phyloP scores from a whole-genome alignment of 805 yeast species.

The Zygosaccharomyces siamensis region DNA sequence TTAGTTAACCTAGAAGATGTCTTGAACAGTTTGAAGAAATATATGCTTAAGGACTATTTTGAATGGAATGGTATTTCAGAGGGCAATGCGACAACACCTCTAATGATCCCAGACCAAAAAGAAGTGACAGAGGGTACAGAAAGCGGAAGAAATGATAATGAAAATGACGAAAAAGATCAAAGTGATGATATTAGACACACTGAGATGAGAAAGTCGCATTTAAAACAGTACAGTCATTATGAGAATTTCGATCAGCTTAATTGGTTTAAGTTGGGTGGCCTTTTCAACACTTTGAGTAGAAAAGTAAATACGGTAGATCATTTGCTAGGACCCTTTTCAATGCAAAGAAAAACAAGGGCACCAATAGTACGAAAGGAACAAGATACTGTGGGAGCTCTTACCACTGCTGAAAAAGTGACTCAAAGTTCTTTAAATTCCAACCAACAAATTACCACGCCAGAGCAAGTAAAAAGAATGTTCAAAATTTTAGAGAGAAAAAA shows the following conservation, averaged over 20 bases:
- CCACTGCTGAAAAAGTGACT: conserved; percentile 51
- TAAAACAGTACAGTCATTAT: conserved; percentile 26
- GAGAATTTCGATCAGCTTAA: conserved; percentile 44
- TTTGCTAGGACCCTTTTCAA: conserved; percentile 64
- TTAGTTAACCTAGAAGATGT: conserved; percentile 48
- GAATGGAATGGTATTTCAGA: conserved; percentile 20
- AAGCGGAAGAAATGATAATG: conserved; percentile 22
- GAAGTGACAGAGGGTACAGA: conserved; percentile 10
- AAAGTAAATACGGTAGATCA: conserved; percentile 49
- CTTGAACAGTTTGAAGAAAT: conserved; percentile 36
- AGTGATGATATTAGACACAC: conserved; percentile 15
- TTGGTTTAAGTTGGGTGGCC: conserved; percentile 57
- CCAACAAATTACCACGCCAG: conserved; percentile 58
- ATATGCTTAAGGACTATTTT: conserved; percentile 36
- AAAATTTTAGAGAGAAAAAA: conserved; percentile 35
- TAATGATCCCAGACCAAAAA: not conserved
- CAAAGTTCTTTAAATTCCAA: conserved; percentile 47
- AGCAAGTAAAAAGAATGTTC: conserved; percentile 54
- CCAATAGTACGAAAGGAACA: conserved; percentile 35
- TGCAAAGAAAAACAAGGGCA: conserved; percentile 46
- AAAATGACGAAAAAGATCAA: conserved; percentile 19
- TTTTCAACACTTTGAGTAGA: conserved; percentile 43
- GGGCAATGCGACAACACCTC: not conserved
- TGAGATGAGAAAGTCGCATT: conserved; percentile 16
- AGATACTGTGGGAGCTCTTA: conserved; percentile 37